Evolutionary conservation across 2,329 filamentous ascomycete species (phyloP), one percentile per base, ranked within the genome.

Genomic region (Claviceps quebecensis): DNA sequence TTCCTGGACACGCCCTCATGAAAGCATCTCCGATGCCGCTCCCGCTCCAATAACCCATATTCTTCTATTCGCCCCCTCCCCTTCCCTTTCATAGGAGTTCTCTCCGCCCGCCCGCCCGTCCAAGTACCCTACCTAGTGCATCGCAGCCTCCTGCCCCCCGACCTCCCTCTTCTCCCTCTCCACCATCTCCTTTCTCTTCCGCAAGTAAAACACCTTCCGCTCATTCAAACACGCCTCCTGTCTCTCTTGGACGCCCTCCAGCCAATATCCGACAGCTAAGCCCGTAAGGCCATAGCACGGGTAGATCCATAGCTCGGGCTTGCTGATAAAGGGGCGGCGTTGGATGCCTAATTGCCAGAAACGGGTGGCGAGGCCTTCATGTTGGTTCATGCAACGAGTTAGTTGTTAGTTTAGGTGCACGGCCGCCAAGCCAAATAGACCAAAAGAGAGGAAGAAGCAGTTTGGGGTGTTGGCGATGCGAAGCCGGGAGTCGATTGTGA

Each of bases 341-440:
- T 98, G 89, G 68, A 98, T 93, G 65, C 91, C 93, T 67, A 98
- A 84, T 72, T 97, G 93, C 87, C 90, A 96, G 70, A 93, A 80
- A 62, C 91, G 87, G 65, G 90, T 85, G 65, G 86, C 89, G 63
- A 96, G 72, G 76, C 93, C 93, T 98, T 61, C 53, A 48, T 41
- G 47, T 29, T 29, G 23, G 26, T 8, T 29, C 8, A 29, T 29
- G 26, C 26, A 29, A 1, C 26, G 19, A 29, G 26, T 29, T 29
- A 29, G 26, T 29, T 29, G 26, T 29, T 29, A 29, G 26, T 29
- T 29, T 29, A 29, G 17, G 9, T 16, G 13, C 1, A 41, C 13
- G 8, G n/a, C 3, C n/a, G n/a, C n/a, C n/a, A n/a, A n/a, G 13
- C 7, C n/a, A 8, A 9, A 13, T 19, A n/a, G 6, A 8, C 7